These are phyloP conservation scores for Acacia melanoxylon DNA, from an alignment of 306 rosid species.

Conservation along the genomic window DNA sequence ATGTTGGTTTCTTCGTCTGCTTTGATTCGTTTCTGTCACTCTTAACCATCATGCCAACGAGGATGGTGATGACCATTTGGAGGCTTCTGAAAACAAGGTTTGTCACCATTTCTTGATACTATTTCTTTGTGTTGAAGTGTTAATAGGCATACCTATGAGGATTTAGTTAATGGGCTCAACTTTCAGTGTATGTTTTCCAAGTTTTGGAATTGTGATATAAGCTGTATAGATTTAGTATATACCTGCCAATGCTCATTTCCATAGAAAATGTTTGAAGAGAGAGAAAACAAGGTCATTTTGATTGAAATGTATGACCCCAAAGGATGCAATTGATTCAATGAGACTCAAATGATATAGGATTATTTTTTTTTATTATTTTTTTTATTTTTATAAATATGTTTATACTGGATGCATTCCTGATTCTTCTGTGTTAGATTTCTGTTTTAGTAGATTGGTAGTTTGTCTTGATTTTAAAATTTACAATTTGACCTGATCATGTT, in stretches of 20 bases:
- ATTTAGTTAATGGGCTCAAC: constrained; percentile 22
- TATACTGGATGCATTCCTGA: constrained; percentile 11
- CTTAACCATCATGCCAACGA: constrained; percentile 92
- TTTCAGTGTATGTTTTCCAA: constrained; percentile 20
- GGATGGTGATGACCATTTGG: constrained; percentile 75
- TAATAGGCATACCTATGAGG: constrained; percentile 28
- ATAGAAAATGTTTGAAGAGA: background rate
- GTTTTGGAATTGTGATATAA: constrained; percentile 23
- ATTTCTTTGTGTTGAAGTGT: constrained; percentile 26
- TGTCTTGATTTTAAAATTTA: constrained; percentile 28
- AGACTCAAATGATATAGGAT: constrained; percentile 6
- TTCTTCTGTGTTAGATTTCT: constrained; percentile 25
- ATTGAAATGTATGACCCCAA: constrained; percentile 14
- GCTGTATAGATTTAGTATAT: constrained; percentile 21
- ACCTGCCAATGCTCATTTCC: constrained; percentile 4
- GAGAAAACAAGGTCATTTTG: constrained; percentile 15
- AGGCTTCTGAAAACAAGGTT: constrained; percentile 78
- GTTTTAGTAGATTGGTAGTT: constrained; percentile 28
- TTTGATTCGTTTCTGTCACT: constrained; percentile 94
- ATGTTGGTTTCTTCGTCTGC: constrained; percentile 97
- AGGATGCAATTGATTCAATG: constrained; percentile 22
- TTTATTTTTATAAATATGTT: background rate
- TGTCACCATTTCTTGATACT: constrained; percentile 35
- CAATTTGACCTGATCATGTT: constrained; percentile 50
- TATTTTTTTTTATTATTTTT: background rate